Evolutionary conservation across 2,329 filamentous ascomycete species (phyloP), one percentile per base, ranked within the genome.

Genomic region (Calonectria hawksworthii): DNA sequence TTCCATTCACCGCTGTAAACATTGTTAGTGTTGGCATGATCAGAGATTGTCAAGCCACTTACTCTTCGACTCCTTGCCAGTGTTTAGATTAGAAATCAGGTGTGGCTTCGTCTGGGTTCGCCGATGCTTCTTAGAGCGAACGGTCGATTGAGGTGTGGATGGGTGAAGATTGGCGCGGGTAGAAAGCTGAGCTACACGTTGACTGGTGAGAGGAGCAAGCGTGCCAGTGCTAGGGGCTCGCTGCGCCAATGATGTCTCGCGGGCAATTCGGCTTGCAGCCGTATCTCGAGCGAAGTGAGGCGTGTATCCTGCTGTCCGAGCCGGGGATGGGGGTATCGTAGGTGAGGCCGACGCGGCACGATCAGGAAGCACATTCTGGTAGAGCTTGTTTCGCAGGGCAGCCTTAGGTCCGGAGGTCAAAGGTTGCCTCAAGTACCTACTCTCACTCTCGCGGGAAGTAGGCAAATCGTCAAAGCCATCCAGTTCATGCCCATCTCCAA

Each of bases 381-480:
- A 89, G 11, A 90, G 82, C 80, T 89, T 92, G 81, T 88, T 92
- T 70, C 92, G 88, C 41, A 91, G 81, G 51, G 88, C 86, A 44
- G 91, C 90, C 84, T 93, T 95, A 32, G 94, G 92, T 56, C 93
- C 93, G 69, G 91, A 90, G 61, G 91, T 92, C 50, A 93, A 88
- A 4, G 97, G 96, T 80, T 94, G 92, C 84, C 96, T 98, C 75
- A 96, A 89, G 82, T 92, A 99, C 80, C 92, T 94, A 76, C 93
- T 95, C 85, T 99, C 97, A 18, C 92, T 90, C 74, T 94, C 92
- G 16, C 90, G 92, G 21, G 96, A 98, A 0, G 96, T 99, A 1
- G 96, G 96, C 71, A 99, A 87, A 85, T 99, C 97, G 83, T 99
- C 97, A 83, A 99, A 99, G 3, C 91, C 93, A 79, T 99, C 96